These are phyloP conservation scores for Hyphopichia burtonii DNA, from an alignment of 1,139 yeast genomes.

Conservation along the genomic window DNA sequence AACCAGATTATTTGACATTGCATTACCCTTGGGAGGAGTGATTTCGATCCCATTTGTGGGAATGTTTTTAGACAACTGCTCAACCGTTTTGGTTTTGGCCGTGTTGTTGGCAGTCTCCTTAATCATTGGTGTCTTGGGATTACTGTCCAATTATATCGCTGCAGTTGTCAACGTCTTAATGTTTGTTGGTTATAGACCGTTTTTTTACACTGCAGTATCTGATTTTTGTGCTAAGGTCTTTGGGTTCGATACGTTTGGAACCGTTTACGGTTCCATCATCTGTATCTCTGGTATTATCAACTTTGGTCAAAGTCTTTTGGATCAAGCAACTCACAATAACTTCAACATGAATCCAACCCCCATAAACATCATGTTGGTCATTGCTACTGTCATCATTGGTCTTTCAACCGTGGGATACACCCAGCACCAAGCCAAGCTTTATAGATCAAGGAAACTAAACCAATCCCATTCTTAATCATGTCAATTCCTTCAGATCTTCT, in stretches of 20 bases:
- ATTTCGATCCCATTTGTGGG: slow-evolving; percentile 45
- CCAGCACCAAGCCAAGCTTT: slow-evolving; percentile 24
- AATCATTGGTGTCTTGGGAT: slow-evolving; percentile 37
- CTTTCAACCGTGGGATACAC: slow-evolving; percentile 29
- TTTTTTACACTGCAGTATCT: slow-evolving; percentile 44
- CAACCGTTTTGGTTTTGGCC: slow-evolving; percentile 33
- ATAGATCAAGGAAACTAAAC: slow-evolving; percentile 15
- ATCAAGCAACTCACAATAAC: slow-evolving; percentile 35
- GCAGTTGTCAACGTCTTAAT: slow-evolving; percentile 36
- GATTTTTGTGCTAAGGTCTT: slow-evolving; percentile 49
- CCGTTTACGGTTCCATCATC: slow-evolving; percentile 46
- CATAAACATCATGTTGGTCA: slow-evolving; percentile 30
- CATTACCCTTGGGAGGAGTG: slow-evolving; percentile 47
- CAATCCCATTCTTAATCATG: not conserved
- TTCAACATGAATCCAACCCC: slow-evolving; percentile 46
- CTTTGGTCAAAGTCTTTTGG: slow-evolving; percentile 38
- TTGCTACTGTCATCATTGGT: slow-evolving; percentile 31
- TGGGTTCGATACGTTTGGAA: slow-evolving; percentile 50
- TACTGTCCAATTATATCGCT: slow-evolving; percentile 26
- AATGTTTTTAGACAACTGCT: slow-evolving; percentile 34
- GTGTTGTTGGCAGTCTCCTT: slow-evolving; percentile 31
- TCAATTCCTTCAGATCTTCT: not conserved
- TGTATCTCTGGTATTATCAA: slow-evolving; percentile 42
- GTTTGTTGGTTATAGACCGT: slow-evolving; percentile 45
- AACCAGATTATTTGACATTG: slow-evolving; percentile 41